Percentiles rank a stretch among this genome's conserved stretches.
These are phyloP conservation scores for Xylaria sp. DNA, from an alignment of 2,329 filamentous ascomycete genomes.

Conservation along the genomic window DNA sequence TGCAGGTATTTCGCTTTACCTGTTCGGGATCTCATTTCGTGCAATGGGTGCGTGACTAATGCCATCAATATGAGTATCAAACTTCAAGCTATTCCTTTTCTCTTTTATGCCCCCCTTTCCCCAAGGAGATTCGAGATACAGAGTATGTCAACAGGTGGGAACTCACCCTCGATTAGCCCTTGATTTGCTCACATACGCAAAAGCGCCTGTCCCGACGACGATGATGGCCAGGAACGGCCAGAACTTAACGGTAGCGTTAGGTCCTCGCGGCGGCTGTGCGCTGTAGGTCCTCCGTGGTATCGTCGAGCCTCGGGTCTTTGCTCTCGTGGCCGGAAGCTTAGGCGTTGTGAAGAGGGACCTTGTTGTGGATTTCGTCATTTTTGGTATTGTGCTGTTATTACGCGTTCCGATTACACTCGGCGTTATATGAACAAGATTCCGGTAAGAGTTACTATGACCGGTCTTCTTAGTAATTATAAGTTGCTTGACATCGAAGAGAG, in stretches of 20 bases:
- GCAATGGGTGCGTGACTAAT: constrained; percentile 35
- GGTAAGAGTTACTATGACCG: background rate
- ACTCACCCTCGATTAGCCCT: constrained; percentile 62
- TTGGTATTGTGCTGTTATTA: background rate
- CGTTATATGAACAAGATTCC: background rate
- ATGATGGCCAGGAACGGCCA: constrained; percentile 67
- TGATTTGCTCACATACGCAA: constrained; percentile 61
- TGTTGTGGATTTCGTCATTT: constrained; percentile 15
- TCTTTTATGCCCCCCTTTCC: background rate
- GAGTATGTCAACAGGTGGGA: background rate
- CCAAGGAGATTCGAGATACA: background rate
- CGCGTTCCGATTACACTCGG: background rate
- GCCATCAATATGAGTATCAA: constrained; percentile 24
- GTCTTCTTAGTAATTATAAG: background rate
- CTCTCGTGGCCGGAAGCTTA: constrained; percentile 11
- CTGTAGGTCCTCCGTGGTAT: constrained; percentile 53
- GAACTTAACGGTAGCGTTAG: constrained; percentile 60
- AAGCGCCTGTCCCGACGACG: constrained; percentile 59
- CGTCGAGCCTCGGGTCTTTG: background rate
- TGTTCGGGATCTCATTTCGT: constrained; percentile 38
- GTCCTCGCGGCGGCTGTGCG: constrained; percentile 51
- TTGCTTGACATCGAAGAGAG: background rate
- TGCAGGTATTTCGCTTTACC: constrained; percentile 11
- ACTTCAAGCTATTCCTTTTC: background rate
- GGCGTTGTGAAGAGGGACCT: constrained; percentile 4